phyloP scores from a whole-genome alignment of 2,329 filamentous ascomycete genomes.

The Ophiocordyceps camponoti-floridani region DNA sequence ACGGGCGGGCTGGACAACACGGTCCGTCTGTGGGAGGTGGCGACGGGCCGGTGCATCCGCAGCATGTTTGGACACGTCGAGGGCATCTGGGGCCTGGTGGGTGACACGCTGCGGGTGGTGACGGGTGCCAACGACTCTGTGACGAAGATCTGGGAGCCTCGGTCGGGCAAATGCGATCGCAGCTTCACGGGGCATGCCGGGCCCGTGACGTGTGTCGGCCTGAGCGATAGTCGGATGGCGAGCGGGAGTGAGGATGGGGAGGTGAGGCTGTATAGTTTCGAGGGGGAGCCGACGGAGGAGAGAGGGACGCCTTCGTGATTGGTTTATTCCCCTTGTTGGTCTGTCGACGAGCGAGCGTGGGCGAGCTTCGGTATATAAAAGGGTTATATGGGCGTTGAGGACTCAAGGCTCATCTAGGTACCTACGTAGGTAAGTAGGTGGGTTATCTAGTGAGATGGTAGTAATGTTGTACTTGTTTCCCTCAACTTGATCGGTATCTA shows the following conservation, averaged over 20 bases:
- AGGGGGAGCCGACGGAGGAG: slow-evolving; percentile 30
- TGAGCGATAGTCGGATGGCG: slow-evolving; percentile 78
- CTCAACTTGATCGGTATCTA: too few relatives aligned
- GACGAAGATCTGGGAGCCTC: slow-evolving; percentile 86
- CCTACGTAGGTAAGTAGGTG: too few relatives aligned
- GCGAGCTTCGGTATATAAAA: too few relatives aligned
- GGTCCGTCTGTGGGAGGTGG: slow-evolving; percentile 82
- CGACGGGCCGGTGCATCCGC: slow-evolving; percentile 62
- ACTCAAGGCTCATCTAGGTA: too few relatives aligned
- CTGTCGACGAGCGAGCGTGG: too few relatives aligned
- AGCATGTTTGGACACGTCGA: slow-evolving; percentile 96
- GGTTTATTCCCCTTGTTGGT: neutral
- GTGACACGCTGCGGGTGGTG: slow-evolving; percentile 74
- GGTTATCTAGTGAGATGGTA: too few relatives aligned
- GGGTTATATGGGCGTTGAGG: too few relatives aligned
- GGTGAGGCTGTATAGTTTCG: slow-evolving; percentile 68
- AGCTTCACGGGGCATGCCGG: slow-evolving; percentile 84
- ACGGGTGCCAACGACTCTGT: slow-evolving; percentile 84
- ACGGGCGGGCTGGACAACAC: slow-evolving; percentile 84
- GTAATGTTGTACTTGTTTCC: too few relatives aligned
- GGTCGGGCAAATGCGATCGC: slow-evolving; percentile 77
- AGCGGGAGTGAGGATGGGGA: slow-evolving; percentile 90
- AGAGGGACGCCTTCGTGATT: slow-evolving; percentile 31
- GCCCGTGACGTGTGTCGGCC: slow-evolving; percentile 79
- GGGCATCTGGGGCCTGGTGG: slow-evolving; percentile 84